A percentile compares a stretch with the other conserved stretches of the same genome.
Conservation (phyloP, 306 rosid species). For the Cicer judaicum region DNA sequence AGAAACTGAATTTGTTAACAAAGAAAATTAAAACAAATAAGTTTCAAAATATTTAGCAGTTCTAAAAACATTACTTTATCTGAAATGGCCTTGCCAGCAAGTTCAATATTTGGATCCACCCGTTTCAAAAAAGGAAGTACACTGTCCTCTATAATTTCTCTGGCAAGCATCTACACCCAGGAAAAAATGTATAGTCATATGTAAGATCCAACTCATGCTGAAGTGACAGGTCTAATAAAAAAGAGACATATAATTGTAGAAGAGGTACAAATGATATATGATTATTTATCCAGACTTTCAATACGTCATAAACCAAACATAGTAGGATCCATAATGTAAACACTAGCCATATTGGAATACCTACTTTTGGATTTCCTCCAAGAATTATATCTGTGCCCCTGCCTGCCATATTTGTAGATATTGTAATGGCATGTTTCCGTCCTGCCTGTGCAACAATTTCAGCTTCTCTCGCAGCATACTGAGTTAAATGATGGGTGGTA, state of each 20-base stretch:
- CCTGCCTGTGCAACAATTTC: slow-evolving; percentile 97
- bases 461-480: slow-evolving; percentile 99
- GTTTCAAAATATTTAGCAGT: background rate
- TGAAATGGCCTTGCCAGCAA: slow-evolving; percentile 63
- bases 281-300: slow-evolving; percentile 33
- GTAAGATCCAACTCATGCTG: slow-evolving; percentile 43
- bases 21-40: slow-evolving; percentile 24
- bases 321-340: slow-evolving; percentile 34
- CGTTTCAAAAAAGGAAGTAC: slow-evolving; percentile 70
- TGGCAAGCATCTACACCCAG: slow-evolving; percentile 81
- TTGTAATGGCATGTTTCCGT: slow-evolving; percentile 86
- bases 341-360: slow-evolving; percentile 42
- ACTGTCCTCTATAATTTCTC: slow-evolving; percentile 86
- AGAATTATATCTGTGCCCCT: slow-evolving; percentile 99
- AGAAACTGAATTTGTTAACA: slow-evolving; percentile 30
- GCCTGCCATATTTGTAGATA: slow-evolving; percentile 99
- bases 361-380: slow-evolving; percentile 98
- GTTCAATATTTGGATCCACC: slow-evolving; percentile 70
- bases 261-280: slow-evolving; percentile 37
- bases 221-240: slow-evolving; percentile 36
- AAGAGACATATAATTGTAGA: slow-evolving; percentile 27
- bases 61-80: slow-evolving; percentile 60
- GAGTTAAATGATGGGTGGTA: slow-evolving; percentile 34
- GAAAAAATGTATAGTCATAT: slow-evolving; percentile 29
- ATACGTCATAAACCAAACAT: background rate